phyloP scores from a whole-genome alignment of 2,329 filamentous ascomycete genomes.

The Emericellopsis atlantica region DNA sequence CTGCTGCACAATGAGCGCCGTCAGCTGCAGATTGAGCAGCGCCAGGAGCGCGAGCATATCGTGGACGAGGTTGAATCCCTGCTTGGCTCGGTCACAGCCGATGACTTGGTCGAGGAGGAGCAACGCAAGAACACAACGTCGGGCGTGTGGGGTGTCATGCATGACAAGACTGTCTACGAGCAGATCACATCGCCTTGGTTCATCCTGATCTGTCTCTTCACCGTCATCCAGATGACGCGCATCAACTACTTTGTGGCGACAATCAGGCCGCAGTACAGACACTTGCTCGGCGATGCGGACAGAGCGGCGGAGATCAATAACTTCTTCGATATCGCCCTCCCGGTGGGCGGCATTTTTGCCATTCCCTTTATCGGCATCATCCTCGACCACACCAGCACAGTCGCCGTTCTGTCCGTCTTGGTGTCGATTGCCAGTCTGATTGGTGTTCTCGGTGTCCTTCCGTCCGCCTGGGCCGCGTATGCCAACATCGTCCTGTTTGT shows the following conservation, averaged over 20 bases:
- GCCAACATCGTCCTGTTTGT: constrained; percentile 69
- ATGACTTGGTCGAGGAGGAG: constrained; percentile 52
- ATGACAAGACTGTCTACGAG: constrained; percentile 54
- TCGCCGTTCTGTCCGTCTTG: constrained; percentile 56
- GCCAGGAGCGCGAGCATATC: constrained; percentile 46
- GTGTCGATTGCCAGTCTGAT: constrained; percentile 62
- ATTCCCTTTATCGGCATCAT: constrained; percentile 77
- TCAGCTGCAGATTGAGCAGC: constrained; percentile 44
- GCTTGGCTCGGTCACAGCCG: constrained; percentile 49
- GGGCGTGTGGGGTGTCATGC: constrained; percentile 80
- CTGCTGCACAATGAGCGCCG: constrained; percentile 43
- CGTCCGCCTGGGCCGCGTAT: constrained; percentile 58
- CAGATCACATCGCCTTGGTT: constrained; percentile 80
- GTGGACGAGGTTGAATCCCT: constrained; percentile 62
- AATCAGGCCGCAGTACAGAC: constrained; percentile 68
- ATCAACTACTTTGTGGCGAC: constrained; percentile 94
- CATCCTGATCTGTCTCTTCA: constrained; percentile 70
- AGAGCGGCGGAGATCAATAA: constrained; percentile 62
- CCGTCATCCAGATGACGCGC: constrained; percentile 61
- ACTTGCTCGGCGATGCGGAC: constrained; percentile 50
- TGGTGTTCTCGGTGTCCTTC: constrained; percentile 63
- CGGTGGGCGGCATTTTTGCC: constrained; percentile 69
- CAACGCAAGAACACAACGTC: constrained; percentile 57
- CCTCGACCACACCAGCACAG: constrained; percentile 64
- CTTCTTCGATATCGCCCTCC: constrained; percentile 70